Evolutionary conservation across 345 rosid genomes (phyloP).

Genomic region (Leavenworthia alabamica): DNA sequence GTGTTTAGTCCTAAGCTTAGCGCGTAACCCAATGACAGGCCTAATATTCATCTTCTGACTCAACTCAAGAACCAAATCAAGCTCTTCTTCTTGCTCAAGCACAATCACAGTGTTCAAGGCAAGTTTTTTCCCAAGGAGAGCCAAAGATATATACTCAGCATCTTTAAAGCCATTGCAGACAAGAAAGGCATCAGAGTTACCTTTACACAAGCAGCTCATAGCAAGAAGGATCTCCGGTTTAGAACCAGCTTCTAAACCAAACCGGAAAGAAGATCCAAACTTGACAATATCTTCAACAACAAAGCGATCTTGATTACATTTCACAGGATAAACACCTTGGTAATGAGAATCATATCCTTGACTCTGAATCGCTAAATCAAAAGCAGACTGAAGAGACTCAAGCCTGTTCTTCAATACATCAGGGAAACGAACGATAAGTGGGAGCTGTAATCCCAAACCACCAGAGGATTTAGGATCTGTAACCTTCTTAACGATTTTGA

Average conservation of each 20-base stretch:
- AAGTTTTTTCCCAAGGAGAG: slow-evolving; percentile 63
- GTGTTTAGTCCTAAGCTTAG: slow-evolving; percentile 94
- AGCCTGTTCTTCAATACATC: slow-evolving; percentile 85
- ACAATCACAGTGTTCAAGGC: slow-evolving; percentile 77
- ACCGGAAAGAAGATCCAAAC: slow-evolving; percentile 70
- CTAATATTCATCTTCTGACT: slow-evolving; percentile 56
- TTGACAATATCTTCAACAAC: slow-evolving; percentile 82
- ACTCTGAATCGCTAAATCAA: slow-evolving; percentile 57
- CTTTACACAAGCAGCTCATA: slow-evolving; percentile 84
- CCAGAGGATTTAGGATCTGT: slow-evolving; percentile 73
- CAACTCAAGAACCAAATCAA: slow-evolving; percentile 64
- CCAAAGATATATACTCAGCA: slow-evolving; percentile 68
- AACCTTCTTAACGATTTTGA: slow-evolving; percentile 76
- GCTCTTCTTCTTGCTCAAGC: slow-evolving; percentile 89
- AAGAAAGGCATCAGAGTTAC: slow-evolving; percentile 65
- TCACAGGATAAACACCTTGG: slow-evolving; percentile 92
- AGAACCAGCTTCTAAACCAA: slow-evolving; percentile 94
- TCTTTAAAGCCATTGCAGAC: slow-evolving; percentile 94
- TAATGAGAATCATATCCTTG: slow-evolving; percentile 64
- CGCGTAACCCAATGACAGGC: slow-evolving; percentile 82
- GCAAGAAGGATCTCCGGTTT: slow-evolving; percentile 93
- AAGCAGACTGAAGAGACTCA: slow-evolving; percentile 76
- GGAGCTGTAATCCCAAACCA: slow-evolving; percentile 89
- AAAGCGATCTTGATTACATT: slow-evolving; percentile 93
- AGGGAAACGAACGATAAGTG: slow-evolving; percentile 72